phyloP scores from a whole-genome alignment of 345 rosid species.

The Heritiera fomes region DNA sequence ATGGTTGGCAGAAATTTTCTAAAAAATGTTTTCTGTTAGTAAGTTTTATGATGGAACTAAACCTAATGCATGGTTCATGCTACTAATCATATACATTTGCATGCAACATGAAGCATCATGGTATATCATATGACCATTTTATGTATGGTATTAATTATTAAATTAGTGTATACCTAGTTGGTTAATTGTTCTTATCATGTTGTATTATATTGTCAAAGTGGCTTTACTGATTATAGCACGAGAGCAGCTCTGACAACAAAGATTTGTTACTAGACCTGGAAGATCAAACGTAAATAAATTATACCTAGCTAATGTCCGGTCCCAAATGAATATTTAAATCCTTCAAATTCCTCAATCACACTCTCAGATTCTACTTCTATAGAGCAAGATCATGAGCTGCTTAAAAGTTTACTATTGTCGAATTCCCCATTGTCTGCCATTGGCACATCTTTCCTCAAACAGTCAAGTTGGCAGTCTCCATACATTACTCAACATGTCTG shows the following conservation, averaged over 20 bases:
- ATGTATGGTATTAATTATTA: not conserved
- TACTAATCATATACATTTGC: not conserved
- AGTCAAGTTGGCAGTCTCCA: conserved; percentile 67
- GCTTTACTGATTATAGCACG: conserved; percentile 20
- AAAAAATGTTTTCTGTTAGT: not conserved
- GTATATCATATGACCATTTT: not conserved
- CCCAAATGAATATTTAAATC: conserved; percentile 24
- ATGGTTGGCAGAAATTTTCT: not conserved
- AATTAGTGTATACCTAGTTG: not conserved
- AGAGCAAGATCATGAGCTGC: conserved; percentile 34
- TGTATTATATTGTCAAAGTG: conserved; percentile 16
- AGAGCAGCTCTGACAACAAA: conserved; percentile 26
- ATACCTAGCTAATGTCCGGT: conserved; percentile 29
- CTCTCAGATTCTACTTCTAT: conserved; percentile 18
- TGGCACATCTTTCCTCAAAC: conserved; percentile 62
- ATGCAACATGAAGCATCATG: conserved; percentile 10
- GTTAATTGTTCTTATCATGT: not conserved
- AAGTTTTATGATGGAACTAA: not conserved
- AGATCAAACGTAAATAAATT: conserved; percentile 10
- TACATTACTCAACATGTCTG: conserved; percentile 64
- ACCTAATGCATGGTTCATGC: not conserved
- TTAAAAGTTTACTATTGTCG: conserved; percentile 41
- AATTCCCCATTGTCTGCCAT: conserved; percentile 70
- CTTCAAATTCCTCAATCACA: conserved; percentile 26
- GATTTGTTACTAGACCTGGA: conserved; percentile 26